Evolutionary conservation across 306 rosid genomes (phyloP), one percentile per base, ranked within the genome.

Genomic region (Psophocarpus tetragonolobus): DNA sequence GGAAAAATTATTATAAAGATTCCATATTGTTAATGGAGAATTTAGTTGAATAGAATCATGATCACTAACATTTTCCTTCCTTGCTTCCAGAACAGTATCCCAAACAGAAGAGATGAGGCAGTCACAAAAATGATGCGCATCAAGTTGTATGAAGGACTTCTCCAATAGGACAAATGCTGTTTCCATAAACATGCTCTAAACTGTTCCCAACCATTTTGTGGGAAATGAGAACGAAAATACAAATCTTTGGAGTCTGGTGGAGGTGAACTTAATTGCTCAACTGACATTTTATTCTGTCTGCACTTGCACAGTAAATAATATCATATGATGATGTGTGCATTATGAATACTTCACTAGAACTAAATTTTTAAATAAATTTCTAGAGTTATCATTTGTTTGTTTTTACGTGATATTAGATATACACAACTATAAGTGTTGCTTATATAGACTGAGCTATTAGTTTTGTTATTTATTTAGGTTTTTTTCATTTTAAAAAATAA

Each of bases 131-230:
- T 0, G 4, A 89, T 65, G 29, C 96, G 88, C 38, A 39, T 63
- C 80, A 89, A 81, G 79, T 91, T 88, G 88, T 85, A 86, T 5
- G 88, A 83, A 72, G 93, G 93, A 80, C 81, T 89, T 86, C 96
- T 89, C 96, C 96, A 91, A 50, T 91, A 87, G 33, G 97, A 86
- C 85, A 88, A 76, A 68, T 85, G 70, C 18, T 89, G 93, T 77
- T 89, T 91, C 97, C 92, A 91, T 39, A 87, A 64, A 82, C 97
- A 89, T 1, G 86, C 81, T 82, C 86, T 91, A 61, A 89, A 89
- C 80, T 89, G 97, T 76, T 73, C 89, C 90, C 87, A 86, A 35
- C 85, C 75, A 44, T 80, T 74, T 68, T 81, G 90, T 14, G 97
- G 75, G 78, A 82, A 91, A 63, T 82, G 86, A 39, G 85, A 79